Evolutionary conservation across 805 yeast species (phyloP).

Genomic region (Ogataea populi-albae): DNA sequence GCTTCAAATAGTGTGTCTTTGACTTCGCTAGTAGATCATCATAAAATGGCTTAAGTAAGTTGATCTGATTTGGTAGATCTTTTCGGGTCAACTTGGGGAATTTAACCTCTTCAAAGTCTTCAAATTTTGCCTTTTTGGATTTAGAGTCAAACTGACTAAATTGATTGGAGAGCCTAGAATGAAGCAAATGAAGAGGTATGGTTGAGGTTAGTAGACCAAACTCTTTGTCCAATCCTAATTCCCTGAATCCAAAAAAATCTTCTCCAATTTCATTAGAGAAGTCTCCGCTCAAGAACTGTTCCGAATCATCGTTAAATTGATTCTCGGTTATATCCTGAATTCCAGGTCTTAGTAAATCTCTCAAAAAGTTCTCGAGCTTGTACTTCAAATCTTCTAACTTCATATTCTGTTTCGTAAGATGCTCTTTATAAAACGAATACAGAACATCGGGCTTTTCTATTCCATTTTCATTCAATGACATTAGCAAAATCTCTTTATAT

Average conservation of each 20-base stretch:
- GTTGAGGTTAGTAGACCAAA: conserved; percentile 79
- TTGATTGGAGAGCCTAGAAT: conserved; percentile 67
- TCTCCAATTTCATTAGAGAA: conserved; percentile 93
- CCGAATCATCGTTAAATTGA: conserved; percentile 85
- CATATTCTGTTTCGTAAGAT: conserved; percentile 61
- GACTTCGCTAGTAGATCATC: conserved; percentile 41
- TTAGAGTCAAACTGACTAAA: conserved; percentile 44
- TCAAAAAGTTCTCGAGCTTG: conserved; percentile 69
- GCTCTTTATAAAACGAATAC: conserved; percentile 70
- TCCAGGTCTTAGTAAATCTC: conserved; percentile 79
- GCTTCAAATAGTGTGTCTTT: conserved; percentile 39
- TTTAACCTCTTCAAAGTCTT: conserved; percentile 58
- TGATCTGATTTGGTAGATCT: conserved; percentile 53
- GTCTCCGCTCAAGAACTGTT: conserved; percentile 92
- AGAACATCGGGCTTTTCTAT: conserved; percentile 74
- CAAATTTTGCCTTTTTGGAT: conserved; percentile 51
- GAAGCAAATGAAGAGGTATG: conserved; percentile 85
- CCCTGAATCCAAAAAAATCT: conserved; percentile 96
- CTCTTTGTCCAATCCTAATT: conserved; percentile 89
- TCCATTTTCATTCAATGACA: conserved; percentile 82
- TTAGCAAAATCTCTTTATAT: conserved; percentile 47
- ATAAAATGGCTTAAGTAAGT: conserved; percentile 55
- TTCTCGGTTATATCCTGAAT: conserved; percentile 67
- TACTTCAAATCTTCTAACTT: conserved; percentile 66
- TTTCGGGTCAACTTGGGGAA: conserved; percentile 52